Evolutionary conservation across 2,329 filamentous ascomycete species (phyloP), one percentile per base, ranked within the genome.

Genomic region (Cladosporium austrohemisphaericum): DNA sequence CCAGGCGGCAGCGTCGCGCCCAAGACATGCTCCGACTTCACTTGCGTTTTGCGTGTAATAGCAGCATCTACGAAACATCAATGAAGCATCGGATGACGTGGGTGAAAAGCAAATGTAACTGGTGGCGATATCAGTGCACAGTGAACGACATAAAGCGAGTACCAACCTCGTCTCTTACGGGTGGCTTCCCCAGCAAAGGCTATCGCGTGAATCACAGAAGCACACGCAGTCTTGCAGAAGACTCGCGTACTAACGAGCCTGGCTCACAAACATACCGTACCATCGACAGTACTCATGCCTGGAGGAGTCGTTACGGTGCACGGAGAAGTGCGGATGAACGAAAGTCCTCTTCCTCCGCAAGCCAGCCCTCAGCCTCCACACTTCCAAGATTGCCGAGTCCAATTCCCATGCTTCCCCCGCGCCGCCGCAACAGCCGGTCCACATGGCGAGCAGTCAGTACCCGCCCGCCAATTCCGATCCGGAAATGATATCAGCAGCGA

Each of bases 401-500:
- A 47, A 38, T 29, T 47, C 26, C 44, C 44, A 47, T 18, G 14
- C 14, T 47, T 38, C 19, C 44, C 44, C 33, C 33, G 33, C 33
- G 44, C 23, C n/a, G 33, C 43, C 43, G 33, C 43, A n/a, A 29
- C 25, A 47, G 32, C 43, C 43, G 43, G 20, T 31, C 44, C 44
- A 47, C 44, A 14, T 31, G 33, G 14, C 23, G n/a, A 38, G 44
- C 29, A 25, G 41, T 26, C 44, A 47, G 23, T 47, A 47, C 23
- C 44, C 44, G 44, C 23, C 22, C n/a, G 18, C 25, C n/a, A 14
- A 37, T 47, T 37, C 44, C 44, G 44, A 47, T 14, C 44, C 44
- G 44, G 44, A 20, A 47, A 47, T 47, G 44, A 47, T 37, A 47
- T 47, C 44, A 47, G 33, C 44, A 47, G 44, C 43, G 35, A 28